Base-by-base conservation (phyloP, 768 basidiomycete species). In the Pleurotus cornucopiae region DNA sequence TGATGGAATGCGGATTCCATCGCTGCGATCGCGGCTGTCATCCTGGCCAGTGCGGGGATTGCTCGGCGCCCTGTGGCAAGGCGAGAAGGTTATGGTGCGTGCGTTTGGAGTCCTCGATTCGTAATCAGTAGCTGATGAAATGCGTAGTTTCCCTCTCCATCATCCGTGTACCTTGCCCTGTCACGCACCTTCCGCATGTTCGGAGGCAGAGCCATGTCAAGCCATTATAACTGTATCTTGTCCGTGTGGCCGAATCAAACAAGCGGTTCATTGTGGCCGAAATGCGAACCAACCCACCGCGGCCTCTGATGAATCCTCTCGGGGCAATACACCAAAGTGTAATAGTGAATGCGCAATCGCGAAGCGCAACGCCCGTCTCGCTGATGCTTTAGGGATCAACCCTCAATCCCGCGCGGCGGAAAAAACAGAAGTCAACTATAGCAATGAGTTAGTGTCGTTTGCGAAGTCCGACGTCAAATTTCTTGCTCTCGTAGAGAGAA, bases 361-460 rank as follows among this genome's bases (percentile, higher is more conserved):
- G 44, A 90, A 95, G 66, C 82, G 97, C 9, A 98, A 97, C 62
- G 91, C 87, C 0, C 75, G 84, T 37, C 71, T 99, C 6, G 97
- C 97, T 0, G 93, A 94, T 39, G 97, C 97, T 1, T 71, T 99
- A 4, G 94, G 95, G 0, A 96, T 98, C 63, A 86, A 73, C 39
- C 69, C 79, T 13, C 78, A 84, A 44, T 70, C 67, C 5, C 30
- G 30, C 9, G 30, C 30, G 30, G 71, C 75, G 14, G 79, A 75
- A 46, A 69, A 70, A 58, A 63, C 57, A 9, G 70, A 71, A 49
- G 79, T 78, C 48, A 74, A 71, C 3, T 96, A 90, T 67, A 68
- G 70, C 18, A 77, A 84, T 2, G 89, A 91, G 43, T 63, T 95
- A 18, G 67, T 84, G 1, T 70, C 66, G 1, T 86, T 87, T 64